Evolutionary conservation across 2,329 filamentous ascomycete species (phyloP), one percentile per base, ranked within the genome.

Genomic region (Pseudocercospora ulei): DNA sequence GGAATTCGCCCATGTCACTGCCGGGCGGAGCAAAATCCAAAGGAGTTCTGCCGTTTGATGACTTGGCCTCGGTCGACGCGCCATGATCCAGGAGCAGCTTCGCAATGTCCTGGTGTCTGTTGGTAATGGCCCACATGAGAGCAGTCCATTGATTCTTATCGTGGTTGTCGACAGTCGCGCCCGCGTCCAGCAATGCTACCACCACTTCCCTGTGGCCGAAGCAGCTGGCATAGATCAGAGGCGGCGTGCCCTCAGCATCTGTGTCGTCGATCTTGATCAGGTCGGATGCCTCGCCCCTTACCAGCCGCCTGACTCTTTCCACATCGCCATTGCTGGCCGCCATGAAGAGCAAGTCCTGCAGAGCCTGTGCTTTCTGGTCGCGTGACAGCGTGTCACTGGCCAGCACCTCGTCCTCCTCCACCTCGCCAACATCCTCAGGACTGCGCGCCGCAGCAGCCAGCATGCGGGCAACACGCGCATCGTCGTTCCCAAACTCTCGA

Each of bases 41-140:
- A 2, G 90, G 90, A 5, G 87, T 96, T 47, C 90, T 78, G 20
- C 90, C 90, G 7, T 84, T 87, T 0, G 85, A 90, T 1, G 90
- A 96, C 60, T 92, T 94, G 51, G 93, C 82, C 55, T 96, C 88
- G 2, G 87, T 81, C n/a, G 87, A 94, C 12, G 90, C 90, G 9
- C 87, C 87, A 55, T 90, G 83, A 59, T 98, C 88, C 20, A 98
- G 73, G 9, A 98, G 68, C 7, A 86, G 71, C 63, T 96, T 96
- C 22, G 88, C 87, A 51, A 98, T 98, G 31, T 78, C 79, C 64
- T 96, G 96, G 64, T 98, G 90, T 41, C 87, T 71, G 62, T 98
- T 98, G 39, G 90, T 98, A 84, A 96, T 96, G 34, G 90, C 88
- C 90, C 90, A 98, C 87, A 98, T 98, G 45, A 98, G 70, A 8